Conservation (phyloP, 2,329 filamentous ascomycete genomes). For the Monosporascus sp. region DNA sequence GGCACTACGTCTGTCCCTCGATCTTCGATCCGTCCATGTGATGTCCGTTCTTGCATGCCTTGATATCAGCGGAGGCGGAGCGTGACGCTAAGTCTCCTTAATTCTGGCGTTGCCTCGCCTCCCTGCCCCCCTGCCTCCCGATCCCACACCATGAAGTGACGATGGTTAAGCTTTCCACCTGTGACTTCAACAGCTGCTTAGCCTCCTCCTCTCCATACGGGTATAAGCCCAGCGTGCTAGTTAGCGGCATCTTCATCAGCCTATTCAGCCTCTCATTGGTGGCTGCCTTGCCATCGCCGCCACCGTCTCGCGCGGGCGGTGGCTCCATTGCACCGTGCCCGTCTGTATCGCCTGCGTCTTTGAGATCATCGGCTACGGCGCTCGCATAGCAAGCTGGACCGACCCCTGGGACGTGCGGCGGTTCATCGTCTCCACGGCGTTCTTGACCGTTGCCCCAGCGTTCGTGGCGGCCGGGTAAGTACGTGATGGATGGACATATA, state of each 20-base stretch:
- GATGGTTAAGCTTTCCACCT: not conserved
- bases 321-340: conserved; percentile 15
- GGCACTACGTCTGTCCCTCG: no score
- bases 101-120: no score
- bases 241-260: conserved; percentile 14
- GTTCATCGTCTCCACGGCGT: conserved; percentile 16
- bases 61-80: no score
- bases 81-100: no score
- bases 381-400: conserved; percentile 14
- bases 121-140: no score
- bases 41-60: no score
- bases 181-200: conserved; percentile 14
- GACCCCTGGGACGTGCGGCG: conserved; percentile 19
- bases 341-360: conserved; percentile 18
- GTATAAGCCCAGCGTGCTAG: conserved; percentile 16
- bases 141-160: no score
- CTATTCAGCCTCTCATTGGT: conserved; percentile 13
- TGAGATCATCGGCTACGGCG: conserved; percentile 18
- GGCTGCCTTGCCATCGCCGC: conserved; percentile 12
- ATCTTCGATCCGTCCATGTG: no score
- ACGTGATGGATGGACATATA: not conserved
- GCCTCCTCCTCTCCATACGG: conserved; percentile 17
- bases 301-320: conserved; percentile 6
- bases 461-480: conserved; percentile 23
- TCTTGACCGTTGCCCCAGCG: conserved; percentile 22